Evolutionary conservation across 768 basidiomycete species (phyloP), one percentile per base, ranked within the genome.

Genomic region (Phaffia tasmanica): DNA sequence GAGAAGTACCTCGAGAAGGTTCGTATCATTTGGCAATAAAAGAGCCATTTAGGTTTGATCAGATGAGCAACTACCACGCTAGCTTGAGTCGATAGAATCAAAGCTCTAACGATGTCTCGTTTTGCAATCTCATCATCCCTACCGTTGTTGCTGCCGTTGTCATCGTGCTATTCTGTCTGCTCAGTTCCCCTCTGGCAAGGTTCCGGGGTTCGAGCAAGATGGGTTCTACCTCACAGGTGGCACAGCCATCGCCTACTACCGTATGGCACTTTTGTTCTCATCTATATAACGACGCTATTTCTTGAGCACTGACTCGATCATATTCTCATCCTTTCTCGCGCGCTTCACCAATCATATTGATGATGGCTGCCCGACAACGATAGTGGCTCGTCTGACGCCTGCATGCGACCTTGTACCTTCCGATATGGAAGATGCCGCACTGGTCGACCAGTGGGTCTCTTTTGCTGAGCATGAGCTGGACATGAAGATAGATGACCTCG

Each of bases 391-490:
- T 46, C 81, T 87, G 61, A 83, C 86, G 14, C 85, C 89, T 75
- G 89, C 91, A 77, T 81, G 85, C 65, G 84, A 81, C 56, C 84
- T 99, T 55, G 80, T 92, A 42, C 89, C 91, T 59, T 73, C 80
- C 57, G 80, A 81, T 62, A 62, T 73, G 54, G 80, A 88, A 74
- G 86, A 89, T 30, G 78, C 81, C 32, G 92, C 90, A 35, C 78
- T 85, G 62, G 79, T 97, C 65, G 84, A 89, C 72, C 89, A 94
- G 76, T 99, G 91, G 91, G 73, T 81, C 62, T 84, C 86, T 71
- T 84, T 89, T 65, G 80, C 35, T 65, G 60, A n/a, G 54, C 25
- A n/a, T 27, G 59, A 70, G 55, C 11, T 42, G 35, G 35, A 42
- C 11, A 42, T 42, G 35, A 42, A 42, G 35, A 42, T 42, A 42